Evolutionary conservation across 2,329 filamentous ascomycete species (phyloP).

Genomic region (Cercospora beticola): DNA sequence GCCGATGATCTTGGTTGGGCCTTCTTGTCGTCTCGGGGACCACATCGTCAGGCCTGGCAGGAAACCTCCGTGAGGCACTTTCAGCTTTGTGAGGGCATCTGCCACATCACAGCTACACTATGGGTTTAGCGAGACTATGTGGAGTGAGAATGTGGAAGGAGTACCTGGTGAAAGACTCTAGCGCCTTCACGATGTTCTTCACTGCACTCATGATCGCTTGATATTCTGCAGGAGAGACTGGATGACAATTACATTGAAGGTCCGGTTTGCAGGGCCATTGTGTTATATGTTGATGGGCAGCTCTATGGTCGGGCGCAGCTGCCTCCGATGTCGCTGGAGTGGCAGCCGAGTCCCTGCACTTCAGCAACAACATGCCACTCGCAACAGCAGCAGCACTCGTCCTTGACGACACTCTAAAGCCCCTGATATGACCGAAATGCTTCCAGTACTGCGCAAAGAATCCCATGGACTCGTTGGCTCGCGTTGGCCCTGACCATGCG

Average conservation of each 20-base stretch:
- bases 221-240: background rate
- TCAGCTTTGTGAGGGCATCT: slow-evolving; percentile 54
- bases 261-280: background rate
- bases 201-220: slow-evolving; percentile 16
- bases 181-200: slow-evolving; percentile 27
- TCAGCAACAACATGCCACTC: background rate
- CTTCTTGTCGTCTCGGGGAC: slow-evolving; percentile 54
- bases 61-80: slow-evolving; percentile 52
- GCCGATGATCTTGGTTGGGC: slow-evolving; percentile 54
- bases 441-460: background rate
- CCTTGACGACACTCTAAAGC: background rate
- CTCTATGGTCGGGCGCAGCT: background rate
- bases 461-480: background rate
- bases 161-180: slow-evolving; percentile 30
- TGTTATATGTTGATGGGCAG: background rate
- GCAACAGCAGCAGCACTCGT: background rate
- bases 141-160: background rate
- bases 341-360: background rate
- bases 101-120: slow-evolving; percentile 51
- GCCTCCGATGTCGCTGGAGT: background rate
- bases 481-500: background rate
- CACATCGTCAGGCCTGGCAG: slow-evolving; percentile 56
- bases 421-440: background rate
- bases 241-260: background rate
- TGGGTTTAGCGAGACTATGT: background rate